Evolutionary conservation across 2,329 filamentous ascomycete genomes (phyloP).

Genomic region (Sclerotiophoma versabilis): DNA sequence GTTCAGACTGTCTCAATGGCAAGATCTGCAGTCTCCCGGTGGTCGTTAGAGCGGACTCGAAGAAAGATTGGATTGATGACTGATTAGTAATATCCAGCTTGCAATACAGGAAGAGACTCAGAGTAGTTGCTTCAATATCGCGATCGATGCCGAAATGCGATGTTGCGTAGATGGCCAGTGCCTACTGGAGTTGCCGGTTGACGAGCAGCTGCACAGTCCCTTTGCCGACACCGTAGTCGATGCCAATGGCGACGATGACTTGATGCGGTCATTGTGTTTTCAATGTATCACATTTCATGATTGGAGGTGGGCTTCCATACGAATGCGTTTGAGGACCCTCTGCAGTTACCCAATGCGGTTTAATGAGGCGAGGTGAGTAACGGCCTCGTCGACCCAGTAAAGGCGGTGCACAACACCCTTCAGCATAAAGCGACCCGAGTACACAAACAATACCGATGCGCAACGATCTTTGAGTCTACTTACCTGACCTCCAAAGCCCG

Average conservation of each 20-base stretch:
- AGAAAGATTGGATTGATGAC: constrained; percentile 20
- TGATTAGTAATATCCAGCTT: constrained; percentile 21
- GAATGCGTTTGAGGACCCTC: no score
- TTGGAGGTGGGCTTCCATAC: no score
- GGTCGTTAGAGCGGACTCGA: constrained; percentile 17
- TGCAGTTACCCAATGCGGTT: neutral
- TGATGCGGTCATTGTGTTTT: no score
- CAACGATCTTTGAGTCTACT: neutral
- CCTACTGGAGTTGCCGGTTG: constrained; percentile 13
- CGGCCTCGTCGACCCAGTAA: neutral
- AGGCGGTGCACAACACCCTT: neutral
- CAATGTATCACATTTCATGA: no score
- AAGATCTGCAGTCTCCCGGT: constrained; percentile 13
- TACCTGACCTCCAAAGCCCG: neutral
- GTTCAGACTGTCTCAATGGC: constrained; percentile 18
- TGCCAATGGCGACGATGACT: constrained; percentile 27
- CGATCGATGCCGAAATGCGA: constrained; percentile 21
- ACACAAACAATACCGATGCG: neutral
- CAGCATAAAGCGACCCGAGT: neutral
- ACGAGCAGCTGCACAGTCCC: constrained; percentile 27
- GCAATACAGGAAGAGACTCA: constrained; percentile 19
- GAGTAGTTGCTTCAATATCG: neutral
- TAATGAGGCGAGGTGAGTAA: neutral
- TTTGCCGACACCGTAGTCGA: constrained; percentile 27
- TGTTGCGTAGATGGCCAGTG: constrained; percentile 28